Evolutionary conservation across 495 filamentous ascomycete genomes (phyloP), one percentile per base, ranked within the genome.

Genomic region (Daldinia caldariorum): DNA sequence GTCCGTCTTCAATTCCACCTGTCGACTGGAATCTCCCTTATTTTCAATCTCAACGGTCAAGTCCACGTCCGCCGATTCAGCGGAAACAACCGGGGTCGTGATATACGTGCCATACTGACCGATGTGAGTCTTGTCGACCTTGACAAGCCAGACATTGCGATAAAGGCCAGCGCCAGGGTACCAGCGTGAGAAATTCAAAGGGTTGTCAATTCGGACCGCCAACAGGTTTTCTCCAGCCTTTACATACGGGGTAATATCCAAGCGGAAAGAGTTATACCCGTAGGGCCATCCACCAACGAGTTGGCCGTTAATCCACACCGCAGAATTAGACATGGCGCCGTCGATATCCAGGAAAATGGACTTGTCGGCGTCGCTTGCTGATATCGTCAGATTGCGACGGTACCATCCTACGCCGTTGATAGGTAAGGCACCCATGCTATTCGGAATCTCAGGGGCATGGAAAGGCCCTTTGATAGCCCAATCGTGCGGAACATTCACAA

Each of bases 381-480:
- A 49, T 13, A 79, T 63, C 0, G 70, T 71, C 16, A 86, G 26
- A 0, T 75, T 83, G 29, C 76, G 77, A n/a, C 84, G 81, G 53
- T 85, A 86, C 82, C 82, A 86, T 7, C 82, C 82, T 13, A 84
- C 78, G 10, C 83, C 83, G 20, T 83, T 76, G 6, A 69, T 68
- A n/a, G 81, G 83, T 29, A 92, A 75, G 0, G 90, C 78, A 4
- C 87, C 89, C 80, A 85, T 89, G 10, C 82, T 80, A 9, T 83
- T 87, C 47, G 83, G 84, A 67, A 85, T 84, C 6, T 78, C 78
- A 4, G 85, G 71, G 2, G 76, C 73, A 35, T 76, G 77, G 47
- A 83, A 84, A 1, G 82, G 82, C 0, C 81, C 82, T 26, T 82
- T 81, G 56, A 84, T 78, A 35, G 82, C 84, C 84, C 82, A 86